Percentiles rank a stretch among this genome's conserved stretches.
Conservation (phyloP, 768 basidiomycete genomes). For the Lyophyllum semitale region DNA sequence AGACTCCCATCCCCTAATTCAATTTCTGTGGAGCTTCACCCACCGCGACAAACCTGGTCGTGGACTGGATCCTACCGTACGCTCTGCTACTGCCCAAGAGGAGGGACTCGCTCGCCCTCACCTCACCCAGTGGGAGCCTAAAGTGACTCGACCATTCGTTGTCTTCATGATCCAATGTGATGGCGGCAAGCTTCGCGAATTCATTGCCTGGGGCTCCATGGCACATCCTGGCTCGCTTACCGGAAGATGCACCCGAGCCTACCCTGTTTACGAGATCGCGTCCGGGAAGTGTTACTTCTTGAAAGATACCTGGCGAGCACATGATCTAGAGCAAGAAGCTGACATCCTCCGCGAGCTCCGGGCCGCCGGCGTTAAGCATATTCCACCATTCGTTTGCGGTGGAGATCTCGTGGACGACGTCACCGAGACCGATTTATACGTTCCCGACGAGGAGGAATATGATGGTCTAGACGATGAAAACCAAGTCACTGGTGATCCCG, state of each 20-base stretch:
- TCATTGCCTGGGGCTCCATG: constrained; percentile 17
- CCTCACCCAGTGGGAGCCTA: constrained; percentile 4
- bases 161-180: constrained; percentile 10
- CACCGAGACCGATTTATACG: constrained; percentile 16
- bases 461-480: background rate
- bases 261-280: constrained; percentile 15
- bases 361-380: constrained; percentile 11
- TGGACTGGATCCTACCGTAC: constrained; percentile 29
- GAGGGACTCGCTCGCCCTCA: background rate
- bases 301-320: constrained; percentile 28
- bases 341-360: constrained; percentile 18
- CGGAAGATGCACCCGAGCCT: constrained; percentile 20
- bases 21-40: constrained; percentile 32
- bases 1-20: constrained; percentile 19
- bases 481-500: background rate
- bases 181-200: background rate
- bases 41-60: constrained; percentile 17
- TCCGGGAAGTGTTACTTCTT: constrained; percentile 18
- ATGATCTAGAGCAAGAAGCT: constrained; percentile 15
- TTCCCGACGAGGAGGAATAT: background rate
- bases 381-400: constrained; percentile 28
- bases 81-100: constrained; percentile 9
- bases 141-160: background rate
- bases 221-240: constrained; percentile 11
- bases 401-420: constrained; percentile 25